phyloP scores from a whole-genome alignment of 768 basidiomycete genomes.

The Pleurotus platypus region DNA sequence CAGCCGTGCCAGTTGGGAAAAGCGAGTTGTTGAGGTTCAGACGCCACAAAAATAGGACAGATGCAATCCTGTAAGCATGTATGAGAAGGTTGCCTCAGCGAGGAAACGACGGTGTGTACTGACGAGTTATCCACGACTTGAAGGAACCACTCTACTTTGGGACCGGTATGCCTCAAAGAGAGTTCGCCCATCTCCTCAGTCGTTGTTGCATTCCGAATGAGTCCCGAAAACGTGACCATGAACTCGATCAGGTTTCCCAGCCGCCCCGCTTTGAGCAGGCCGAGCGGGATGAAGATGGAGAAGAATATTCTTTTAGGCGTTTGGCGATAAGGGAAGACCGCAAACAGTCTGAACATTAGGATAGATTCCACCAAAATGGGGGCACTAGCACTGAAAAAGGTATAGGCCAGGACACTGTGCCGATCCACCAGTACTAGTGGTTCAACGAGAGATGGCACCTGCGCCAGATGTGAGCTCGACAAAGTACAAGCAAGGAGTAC shows the following conservation, averaged over 20 bases:
- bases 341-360: slow-evolving; percentile 17
- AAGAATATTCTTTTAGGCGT: slow-evolving; percentile 7
- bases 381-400: slow-evolving; percentile 6
- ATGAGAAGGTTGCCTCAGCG: background rate
- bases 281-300: slow-evolving; percentile 15
- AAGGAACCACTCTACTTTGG: slow-evolving; percentile 17
- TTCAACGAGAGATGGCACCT: background rate
- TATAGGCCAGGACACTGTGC: slow-evolving; percentile 7
- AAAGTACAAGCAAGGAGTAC: background rate
- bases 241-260: slow-evolving; percentile 13
- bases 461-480: background rate
- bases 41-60: slow-evolving; percentile 16
- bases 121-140: slow-evolving; percentile 16
- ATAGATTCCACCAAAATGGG: slow-evolving; percentile 22
- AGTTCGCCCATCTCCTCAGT: background rate
- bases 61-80: slow-evolving; percentile 9
- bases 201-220: background rate
- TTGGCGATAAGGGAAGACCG: slow-evolving; percentile 15
- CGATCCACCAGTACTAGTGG: slow-evolving; percentile 1
- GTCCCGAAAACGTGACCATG: slow-evolving; percentile 5
- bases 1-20: background rate
- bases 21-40: slow-evolving; percentile 7
- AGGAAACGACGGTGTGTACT: slow-evolving; percentile 2
- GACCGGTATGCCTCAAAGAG: slow-evolving; percentile 2
- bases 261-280: slow-evolving; percentile 16